Evolutionary conservation across 2,329 filamentous ascomycete species (phyloP), one percentile per base, ranked within the genome.

Genomic region (Exophiala alcalophila): DNA sequence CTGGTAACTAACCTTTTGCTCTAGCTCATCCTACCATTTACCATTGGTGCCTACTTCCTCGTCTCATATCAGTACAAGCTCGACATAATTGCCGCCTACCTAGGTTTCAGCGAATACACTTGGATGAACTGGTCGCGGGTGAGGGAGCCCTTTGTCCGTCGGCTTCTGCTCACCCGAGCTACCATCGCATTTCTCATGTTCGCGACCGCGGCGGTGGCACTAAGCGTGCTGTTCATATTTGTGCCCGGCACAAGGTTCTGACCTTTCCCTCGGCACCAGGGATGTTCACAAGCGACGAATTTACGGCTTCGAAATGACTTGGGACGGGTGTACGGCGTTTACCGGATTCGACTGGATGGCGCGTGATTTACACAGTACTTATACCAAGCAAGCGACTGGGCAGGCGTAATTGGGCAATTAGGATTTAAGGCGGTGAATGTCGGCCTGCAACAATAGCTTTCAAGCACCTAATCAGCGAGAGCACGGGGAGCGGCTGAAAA

Each of bases 21-120:
- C 41, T 43, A 84, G 81, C 64, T 85, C 24, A 91, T 97, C 55
- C 71, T 98, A 1, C 92, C 94, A 0, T 97, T 97, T 68, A 89
- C 87, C 2, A 68, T 98, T 23, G 91, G 89, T 16, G 80, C 94
- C 21, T 98, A 98, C 66, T 81, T 84, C 58, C 78, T 95, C 23
- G 79, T 84, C 19, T 92, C 90, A 2, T 94, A 97, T 60, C 91
- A 97, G 65, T 98, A 97, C 69, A 89, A 88, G 53, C 80, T 98
- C 37, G 92, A 98, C 59, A 91, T 94, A 0, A 72, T 95, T 50
- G 80, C 97, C 64, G 92, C 89, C 4, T 75, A 97, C 14, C 65
- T 86, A n/a, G 90, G 91, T 24, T 84, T 83, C 64, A 96, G 90
- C 70, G 94, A 98, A 70, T 96, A 97, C 69, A 96, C 91, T 0